A percentile compares a stretch with the other conserved stretches of the same genome.
Conservation (phyloP, 192 early-diverging fungal genomes). For the Thamnidium elegans region DNA sequence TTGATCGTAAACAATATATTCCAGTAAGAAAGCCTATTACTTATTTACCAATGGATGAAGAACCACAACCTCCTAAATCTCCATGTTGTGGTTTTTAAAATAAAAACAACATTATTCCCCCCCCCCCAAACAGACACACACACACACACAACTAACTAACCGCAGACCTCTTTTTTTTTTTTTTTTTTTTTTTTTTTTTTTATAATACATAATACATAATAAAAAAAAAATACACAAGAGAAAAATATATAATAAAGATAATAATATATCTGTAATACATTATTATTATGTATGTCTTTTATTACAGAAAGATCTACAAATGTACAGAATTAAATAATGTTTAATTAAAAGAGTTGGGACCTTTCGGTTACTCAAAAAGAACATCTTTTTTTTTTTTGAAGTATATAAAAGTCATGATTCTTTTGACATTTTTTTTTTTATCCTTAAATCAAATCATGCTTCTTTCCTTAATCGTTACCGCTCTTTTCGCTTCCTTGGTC, state of each 20-base stretch:
- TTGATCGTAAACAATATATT: slow-evolving; percentile 35
- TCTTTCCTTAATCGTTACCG: not conserved
- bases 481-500: not conserved
- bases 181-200: not conserved
- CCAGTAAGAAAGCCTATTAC: slow-evolving; percentile 17
- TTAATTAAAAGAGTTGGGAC: too few relatives aligned
- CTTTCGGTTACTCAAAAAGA: too few relatives aligned
- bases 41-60: slow-evolving; percentile 24
- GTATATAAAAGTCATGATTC: too few relatives aligned
- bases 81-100: slow-evolving; percentile 21
- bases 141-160: slow-evolving; percentile 1
- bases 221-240: not conserved
- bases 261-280: too few relatives aligned
- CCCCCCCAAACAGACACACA: not conserved
- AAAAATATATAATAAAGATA: too few relatives aligned
- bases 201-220: too few relatives aligned
- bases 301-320: too few relatives aligned
- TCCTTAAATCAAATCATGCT: too few relatives aligned
- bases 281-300: too few relatives aligned
- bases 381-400: not conserved
- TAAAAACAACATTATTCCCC: not conserved
- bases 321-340: too few relatives aligned
- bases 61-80: slow-evolving; percentile 13
- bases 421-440: too few relatives aligned
- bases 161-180: not conserved